Evolutionary conservation across 495 filamentous ascomycete genomes (phyloP).

Genomic region (Xylaria palmicola): DNA sequence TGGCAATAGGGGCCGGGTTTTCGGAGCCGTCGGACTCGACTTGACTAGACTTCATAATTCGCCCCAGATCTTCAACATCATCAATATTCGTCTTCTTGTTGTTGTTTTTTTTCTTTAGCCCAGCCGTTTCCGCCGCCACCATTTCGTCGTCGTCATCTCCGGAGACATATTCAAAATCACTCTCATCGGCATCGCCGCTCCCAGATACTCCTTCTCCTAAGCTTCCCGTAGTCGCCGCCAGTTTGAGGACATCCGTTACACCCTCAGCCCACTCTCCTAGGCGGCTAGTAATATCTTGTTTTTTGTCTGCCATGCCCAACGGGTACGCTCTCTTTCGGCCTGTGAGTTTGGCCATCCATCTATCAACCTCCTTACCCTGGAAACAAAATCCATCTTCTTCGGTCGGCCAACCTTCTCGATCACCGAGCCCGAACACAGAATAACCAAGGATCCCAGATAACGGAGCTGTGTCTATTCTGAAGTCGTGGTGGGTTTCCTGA

Average conservation of each 20-base stretch:
- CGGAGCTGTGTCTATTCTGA: conserved; percentile 88
- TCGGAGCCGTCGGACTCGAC: conserved; percentile 36
- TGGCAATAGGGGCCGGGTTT: conserved; percentile 56
- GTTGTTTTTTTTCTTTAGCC: conserved; percentile 39
- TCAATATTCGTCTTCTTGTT: conserved; percentile 48
- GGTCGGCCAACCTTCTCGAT: conserved; percentile 85
- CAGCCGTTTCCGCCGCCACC: conserved; percentile 42
- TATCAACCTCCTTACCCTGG: conserved; percentile 84
- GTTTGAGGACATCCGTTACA: conserved; percentile 66
- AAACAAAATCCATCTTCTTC: conserved; percentile 89
- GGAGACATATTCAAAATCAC: conserved; percentile 67
- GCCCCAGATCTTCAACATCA: conserved; percentile 85
- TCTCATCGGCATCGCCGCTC: conserved; percentile 79
- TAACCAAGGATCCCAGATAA: conserved; percentile 76
- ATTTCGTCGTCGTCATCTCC: conserved; percentile 61
- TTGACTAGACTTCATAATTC: conserved; percentile 52
- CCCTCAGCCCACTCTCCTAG: conserved; percentile 76
- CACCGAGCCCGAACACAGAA: conserved; percentile 90
- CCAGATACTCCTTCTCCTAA: conserved; percentile 78
- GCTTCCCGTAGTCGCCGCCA: conserved; percentile 58
- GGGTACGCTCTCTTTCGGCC: conserved; percentile 76
- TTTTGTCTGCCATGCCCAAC: conserved; percentile 83
- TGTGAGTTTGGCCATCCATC: conserved; percentile 92
- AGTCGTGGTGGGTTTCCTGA: conserved; percentile 90
- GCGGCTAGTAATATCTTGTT: conserved; percentile 61